phyloP scores from a whole-genome alignment of 495 filamentous ascomycete species.

The Neurospora sp. region DNA sequence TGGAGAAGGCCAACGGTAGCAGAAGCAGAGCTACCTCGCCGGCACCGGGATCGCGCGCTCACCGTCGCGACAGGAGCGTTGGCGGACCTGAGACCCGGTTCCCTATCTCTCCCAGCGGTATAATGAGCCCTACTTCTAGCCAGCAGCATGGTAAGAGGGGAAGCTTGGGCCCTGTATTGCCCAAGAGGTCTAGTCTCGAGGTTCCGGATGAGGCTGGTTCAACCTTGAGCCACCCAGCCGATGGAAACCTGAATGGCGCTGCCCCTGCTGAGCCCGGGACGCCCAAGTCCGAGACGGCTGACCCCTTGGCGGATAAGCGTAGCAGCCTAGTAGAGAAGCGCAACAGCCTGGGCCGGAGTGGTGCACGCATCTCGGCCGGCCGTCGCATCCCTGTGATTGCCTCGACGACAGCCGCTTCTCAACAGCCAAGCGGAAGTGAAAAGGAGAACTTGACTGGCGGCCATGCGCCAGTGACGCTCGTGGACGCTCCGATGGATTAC shows the following conservation, averaged over 20 bases:
- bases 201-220: constrained; percentile 32
- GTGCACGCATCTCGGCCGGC: constrained; percentile 32
- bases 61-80: constrained; percentile 70
- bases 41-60: constrained; percentile 47
- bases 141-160: constrained; percentile 34
- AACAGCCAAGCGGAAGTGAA: constrained; percentile 2
- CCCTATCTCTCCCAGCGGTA: constrained; percentile 64
- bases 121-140: constrained; percentile 38
- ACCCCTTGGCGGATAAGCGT: constrained; percentile 30
- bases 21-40: constrained; percentile 67
- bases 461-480: constrained; percentile 18
- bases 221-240: constrained; percentile 28
- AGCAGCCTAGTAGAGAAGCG: constrained; percentile 34
- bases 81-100: constrained; percentile 76
- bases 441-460: background rate
- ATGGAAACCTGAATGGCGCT: constrained; percentile 32
- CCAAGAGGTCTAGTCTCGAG: constrained; percentile 37
- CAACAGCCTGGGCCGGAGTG: constrained; percentile 40
- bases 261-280: constrained; percentile 16
- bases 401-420: constrained; percentile 1
- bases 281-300: constrained; percentile 19
- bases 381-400: constrained; percentile 26
- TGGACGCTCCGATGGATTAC: constrained; percentile 28
- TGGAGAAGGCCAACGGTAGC: constrained; percentile 44
- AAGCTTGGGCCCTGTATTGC: constrained; percentile 27